Base-by-base conservation (phyloP, 495 filamentous ascomycete species). In the Aspergillus sclerotioniger region DNA sequence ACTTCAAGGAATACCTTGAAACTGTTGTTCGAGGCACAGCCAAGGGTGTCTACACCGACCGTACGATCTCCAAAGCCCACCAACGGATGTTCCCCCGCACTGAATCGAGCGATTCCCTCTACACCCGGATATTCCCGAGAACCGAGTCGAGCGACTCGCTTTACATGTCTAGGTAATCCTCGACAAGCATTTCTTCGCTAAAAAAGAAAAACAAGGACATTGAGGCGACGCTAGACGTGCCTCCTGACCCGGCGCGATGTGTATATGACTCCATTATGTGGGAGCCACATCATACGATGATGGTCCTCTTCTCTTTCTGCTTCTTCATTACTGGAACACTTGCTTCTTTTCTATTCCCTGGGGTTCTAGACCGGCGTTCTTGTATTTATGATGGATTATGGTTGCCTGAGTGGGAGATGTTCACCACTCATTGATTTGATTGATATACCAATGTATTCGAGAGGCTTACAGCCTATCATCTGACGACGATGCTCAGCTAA, bases 21-120 rank as follows among this genome's bases (percentile, higher is more conserved):
- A 61, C 67, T 1, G 71, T 79, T 8, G 66, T 76, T 21, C 51
- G 64, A 17, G 76, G 76, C 19, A 70, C 70, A 12, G 76, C 74
- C 41, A 75, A 72, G 69, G 75, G 75, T 46, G 65, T 79, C 16
- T 79, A 79, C 64, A 70, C 68, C 29, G 76, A 77, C 62, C 76
- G 76, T 8, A 67, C 70, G 51, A 68, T 75, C 32, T 77, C 75
- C 41, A 71, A 72, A 54, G 75, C 71, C 53, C 71, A 76, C 52
- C 75, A 77, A 52, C 71, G 75, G 8, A 62, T 71, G 56, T 77
- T 77, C 71, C 73, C 73, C 3, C 73, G 75, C 16, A 74, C 70
- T 50, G 75, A 77, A 59, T 77, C 75, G 12, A 76, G 67, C 64
- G 75, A 77, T 51, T 77, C 75, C 35, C 59, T 77, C 20, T 72